Evolutionary conservation across 306 rosid species (phyloP).

Genomic region (Prinsepia uniflora): DNA sequence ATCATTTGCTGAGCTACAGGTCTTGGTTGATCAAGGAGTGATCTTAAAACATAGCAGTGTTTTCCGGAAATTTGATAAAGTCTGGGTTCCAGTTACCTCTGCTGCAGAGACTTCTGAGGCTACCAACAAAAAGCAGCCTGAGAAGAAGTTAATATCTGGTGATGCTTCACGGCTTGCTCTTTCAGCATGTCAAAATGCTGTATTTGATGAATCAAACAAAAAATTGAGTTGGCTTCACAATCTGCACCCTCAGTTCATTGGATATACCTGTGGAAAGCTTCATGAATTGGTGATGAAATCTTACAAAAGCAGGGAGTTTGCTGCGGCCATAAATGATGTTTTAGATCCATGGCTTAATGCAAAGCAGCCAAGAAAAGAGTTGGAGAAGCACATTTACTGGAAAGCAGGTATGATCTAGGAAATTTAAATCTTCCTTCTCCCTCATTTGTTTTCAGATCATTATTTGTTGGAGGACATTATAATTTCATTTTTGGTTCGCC

Average conservation of each 20-base stretch:
- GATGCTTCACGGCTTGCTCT: conserved; percentile 35
- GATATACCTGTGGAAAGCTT: conserved; percentile 82
- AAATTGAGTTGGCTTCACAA: conserved; percentile 41
- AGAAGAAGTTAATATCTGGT: conserved; percentile 38
- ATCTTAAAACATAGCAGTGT: conserved; percentile 66
- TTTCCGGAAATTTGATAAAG: conserved; percentile 78
- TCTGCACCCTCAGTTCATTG: conserved; percentile 79
- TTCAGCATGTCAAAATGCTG: conserved; percentile 34
- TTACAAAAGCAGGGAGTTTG: conserved; percentile 90
- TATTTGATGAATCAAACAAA: conserved; percentile 22
- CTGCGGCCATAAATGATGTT: conserved; percentile 91
- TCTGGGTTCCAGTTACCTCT: conserved; percentile 88
- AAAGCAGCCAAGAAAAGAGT: conserved; percentile 90
- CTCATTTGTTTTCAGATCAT: conserved; percentile 6
- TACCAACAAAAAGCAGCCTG: conserved; percentile 30
- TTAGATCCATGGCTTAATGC: conserved; percentile 98
- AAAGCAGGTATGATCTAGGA: conserved; percentile 60
- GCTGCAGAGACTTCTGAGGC: conserved; percentile 54
- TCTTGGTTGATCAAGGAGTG: conserved; percentile 68
- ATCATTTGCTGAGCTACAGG: conserved; percentile 74
- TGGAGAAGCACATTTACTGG: conserved; percentile 74
- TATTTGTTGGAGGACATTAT: not conserved
- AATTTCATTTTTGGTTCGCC: conserved; percentile 2
- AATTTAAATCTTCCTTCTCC: not conserved
- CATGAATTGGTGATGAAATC: conserved; percentile 95